These are phyloP conservation scores for Pseudogymnoascus sp. DNA, from an alignment of 2,329 filamentous ascomycete genomes.

Conservation along the genomic window DNA sequence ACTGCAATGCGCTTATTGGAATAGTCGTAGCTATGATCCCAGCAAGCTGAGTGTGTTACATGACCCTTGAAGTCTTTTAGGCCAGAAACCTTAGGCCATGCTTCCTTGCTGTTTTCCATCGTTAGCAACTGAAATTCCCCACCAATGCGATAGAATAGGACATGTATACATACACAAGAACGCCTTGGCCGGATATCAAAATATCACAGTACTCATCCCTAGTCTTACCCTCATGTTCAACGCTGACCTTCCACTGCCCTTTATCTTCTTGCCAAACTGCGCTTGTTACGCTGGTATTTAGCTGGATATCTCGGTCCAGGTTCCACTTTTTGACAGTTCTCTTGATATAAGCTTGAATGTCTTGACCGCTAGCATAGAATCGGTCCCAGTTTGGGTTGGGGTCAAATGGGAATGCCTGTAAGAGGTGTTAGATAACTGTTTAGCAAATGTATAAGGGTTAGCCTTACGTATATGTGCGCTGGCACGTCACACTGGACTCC, in stretches of 20 bases:
- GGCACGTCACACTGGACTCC: conserved; percentile 24
- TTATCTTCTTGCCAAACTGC: conserved; percentile 39
- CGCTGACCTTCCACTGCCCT: conserved; percentile 39
- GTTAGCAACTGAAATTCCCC: conserved; percentile 36
- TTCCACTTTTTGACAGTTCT: neutral
- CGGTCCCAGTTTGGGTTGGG: conserved; percentile 34
- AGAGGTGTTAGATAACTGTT: conserved; percentile 39
- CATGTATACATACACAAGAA: conserved; percentile 15
- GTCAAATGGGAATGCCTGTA: conserved; percentile 33
- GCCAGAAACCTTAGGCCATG: conserved; percentile 36
- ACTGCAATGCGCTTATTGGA: conserved; percentile 42
- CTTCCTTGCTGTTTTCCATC: conserved; percentile 28
- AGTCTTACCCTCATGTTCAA: conserved; percentile 28
- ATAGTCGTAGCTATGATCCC: conserved; percentile 50
- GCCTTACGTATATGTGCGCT: conserved; percentile 19
- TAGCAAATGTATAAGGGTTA: conserved; percentile 19
- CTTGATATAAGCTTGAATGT: conserved; percentile 16
- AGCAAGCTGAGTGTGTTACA: conserved; percentile 45
- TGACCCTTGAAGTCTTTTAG: conserved; percentile 37
- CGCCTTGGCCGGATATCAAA: conserved; percentile 2
- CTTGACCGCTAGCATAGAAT: conserved; percentile 26
- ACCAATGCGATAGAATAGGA: conserved; percentile 35
- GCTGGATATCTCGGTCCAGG: conserved; percentile 33
- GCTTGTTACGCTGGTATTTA: conserved; percentile 37
- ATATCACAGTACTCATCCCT: neutral